Base-by-base conservation (phyloP, 306 rosid genomes). In the Mucuna pruriens region DNA sequence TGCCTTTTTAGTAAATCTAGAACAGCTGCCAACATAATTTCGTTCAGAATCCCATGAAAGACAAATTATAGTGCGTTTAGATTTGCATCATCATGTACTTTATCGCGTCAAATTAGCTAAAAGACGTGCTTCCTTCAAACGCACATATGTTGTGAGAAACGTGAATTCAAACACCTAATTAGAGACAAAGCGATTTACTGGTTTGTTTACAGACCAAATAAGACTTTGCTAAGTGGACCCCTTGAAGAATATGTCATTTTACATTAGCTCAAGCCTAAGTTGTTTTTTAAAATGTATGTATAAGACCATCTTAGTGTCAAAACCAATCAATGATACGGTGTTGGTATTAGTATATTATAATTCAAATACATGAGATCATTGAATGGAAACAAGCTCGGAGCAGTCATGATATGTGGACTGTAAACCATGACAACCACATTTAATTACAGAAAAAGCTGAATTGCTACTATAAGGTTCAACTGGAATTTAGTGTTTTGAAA, bases 161-260 rank as follows among this genome's bases (percentile, higher is more conserved):
- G 7, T 4, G 5, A 36, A 36, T 36, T 6, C 40, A 36, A 36
- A 36, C 40, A 36, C 40, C 40, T 6, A 0, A 36, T 36, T 46
- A 49, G 49, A 55, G 77, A 44, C 74, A 46, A 61, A 10, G 54
- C 49, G 57, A 40, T 72, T 36, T 25, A 46, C 15, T 49, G n/a
- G 58, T 13, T 57, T 45, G 78, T 20, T 79, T 58, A 17, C 2
- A 8, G 64, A 19, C 52, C 0, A 34, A 61, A 26, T 9, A 31
- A 17, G 46, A 42, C 15, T 80, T 52, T n/a, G 25, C 49, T 7
- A 10, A 48, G 67, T 39, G 46, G 48, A 23, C 66, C 61, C 26
- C 67, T 36, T 52, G 52, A 65, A 60, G 67, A 54, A 55, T 42
- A 34, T 19, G 70, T 40, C 52, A 66, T 20, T 67, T 67, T 75